A percentile compares a stretch with the other conserved stretches of the same genome.
phyloP scores from a whole-genome alignment of 148 eudicot species.

The Rhododendron henanense region DNA sequence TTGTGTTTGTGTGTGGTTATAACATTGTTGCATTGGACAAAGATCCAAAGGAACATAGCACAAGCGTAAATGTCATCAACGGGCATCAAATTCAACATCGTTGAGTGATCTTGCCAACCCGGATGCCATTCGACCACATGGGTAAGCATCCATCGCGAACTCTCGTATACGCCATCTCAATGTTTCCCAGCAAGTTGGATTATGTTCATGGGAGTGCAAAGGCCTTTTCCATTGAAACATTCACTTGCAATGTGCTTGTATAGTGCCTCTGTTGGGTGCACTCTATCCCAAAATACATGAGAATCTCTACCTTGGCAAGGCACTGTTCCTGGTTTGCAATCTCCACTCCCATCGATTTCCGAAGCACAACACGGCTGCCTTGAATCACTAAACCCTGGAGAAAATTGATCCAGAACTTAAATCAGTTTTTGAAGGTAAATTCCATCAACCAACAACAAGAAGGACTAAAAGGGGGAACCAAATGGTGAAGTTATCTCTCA shows the following conservation, averaged over 20 bases:
- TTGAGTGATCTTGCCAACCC: neutral
- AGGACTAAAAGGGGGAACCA: no score
- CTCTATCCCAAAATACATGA: conserved; percentile 12
- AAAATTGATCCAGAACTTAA: neutral
- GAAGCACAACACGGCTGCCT: conserved; percentile 16
- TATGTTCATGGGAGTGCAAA: conserved; percentile 13
- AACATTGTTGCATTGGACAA: neutral
- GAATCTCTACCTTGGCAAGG: conserved; percentile 14
- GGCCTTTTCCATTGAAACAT: conserved; percentile 11
- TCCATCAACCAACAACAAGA: no score
- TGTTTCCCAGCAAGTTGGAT: neutral
- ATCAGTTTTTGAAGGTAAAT: neutral
- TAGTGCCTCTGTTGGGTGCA: conserved; percentile 15
- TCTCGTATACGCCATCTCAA: neutral
- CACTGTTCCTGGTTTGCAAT: conserved; percentile 5
- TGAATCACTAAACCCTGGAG: conserved; percentile 9
- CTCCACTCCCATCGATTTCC: neutral
- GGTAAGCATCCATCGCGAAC: neutral
- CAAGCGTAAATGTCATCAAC: neutral
- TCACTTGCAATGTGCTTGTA: neutral
- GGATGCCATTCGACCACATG: neutral
- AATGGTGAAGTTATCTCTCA: no score
- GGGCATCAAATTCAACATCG: neutral
- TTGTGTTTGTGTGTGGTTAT: no score
- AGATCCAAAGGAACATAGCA: neutral